Percentiles rank a stretch among this genome's conserved stretches.
These are phyloP conservation scores for Ashbya aceris DNA, from an alignment of 1,139 yeast species.

Conservation along the genomic window DNA sequence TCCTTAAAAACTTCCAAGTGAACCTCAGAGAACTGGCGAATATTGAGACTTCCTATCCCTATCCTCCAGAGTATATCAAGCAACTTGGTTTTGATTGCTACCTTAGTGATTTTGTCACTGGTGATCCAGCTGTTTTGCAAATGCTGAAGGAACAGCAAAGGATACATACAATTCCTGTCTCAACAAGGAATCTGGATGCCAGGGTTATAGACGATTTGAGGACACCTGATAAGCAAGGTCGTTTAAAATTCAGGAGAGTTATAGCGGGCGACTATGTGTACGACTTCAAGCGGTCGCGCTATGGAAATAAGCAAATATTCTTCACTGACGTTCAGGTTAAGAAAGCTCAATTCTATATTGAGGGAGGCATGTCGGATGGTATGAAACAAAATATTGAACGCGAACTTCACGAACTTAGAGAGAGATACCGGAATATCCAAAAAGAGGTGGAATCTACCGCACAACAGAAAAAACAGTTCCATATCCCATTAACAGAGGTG, in stretches of 20 bases:
- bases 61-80: slow-evolving; percentile 33
- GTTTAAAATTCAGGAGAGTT: slow-evolving; percentile 44
- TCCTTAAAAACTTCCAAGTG: slow-evolving; percentile 36
- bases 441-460: slow-evolving; percentile 21
- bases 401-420: slow-evolving; percentile 16
- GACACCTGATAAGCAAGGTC: slow-evolving; percentile 31
- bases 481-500: slow-evolving; percentile 8
- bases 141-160: slow-evolving; percentile 59
- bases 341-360: slow-evolving; percentile 32
- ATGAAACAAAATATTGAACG: slow-evolving; percentile 17
- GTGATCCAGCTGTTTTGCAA: slow-evolving; percentile 64
- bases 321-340: slow-evolving; percentile 25
- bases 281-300: slow-evolving; percentile 44
- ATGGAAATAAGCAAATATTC: slow-evolving; percentile 47
- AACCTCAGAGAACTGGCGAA: slow-evolving; percentile 39
- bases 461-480: slow-evolving; percentile 12
- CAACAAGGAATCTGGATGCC: slow-evolving; percentile 36
- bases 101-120: slow-evolving; percentile 58
- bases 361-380: slow-evolving; percentile 39
- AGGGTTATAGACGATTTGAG: slow-evolving; percentile 36
- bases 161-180: slow-evolving; percentile 58
- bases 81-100: slow-evolving; percentile 72
- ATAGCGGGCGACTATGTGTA: slow-evolving; percentile 51
- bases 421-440: slow-evolving; percentile 15
- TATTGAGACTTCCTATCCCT: slow-evolving; percentile 22